Evolutionary conservation across 495 filamentous ascomycete genomes (phyloP), one percentile per base, ranked within the genome.

Genomic region (Podospora australis): DNA sequence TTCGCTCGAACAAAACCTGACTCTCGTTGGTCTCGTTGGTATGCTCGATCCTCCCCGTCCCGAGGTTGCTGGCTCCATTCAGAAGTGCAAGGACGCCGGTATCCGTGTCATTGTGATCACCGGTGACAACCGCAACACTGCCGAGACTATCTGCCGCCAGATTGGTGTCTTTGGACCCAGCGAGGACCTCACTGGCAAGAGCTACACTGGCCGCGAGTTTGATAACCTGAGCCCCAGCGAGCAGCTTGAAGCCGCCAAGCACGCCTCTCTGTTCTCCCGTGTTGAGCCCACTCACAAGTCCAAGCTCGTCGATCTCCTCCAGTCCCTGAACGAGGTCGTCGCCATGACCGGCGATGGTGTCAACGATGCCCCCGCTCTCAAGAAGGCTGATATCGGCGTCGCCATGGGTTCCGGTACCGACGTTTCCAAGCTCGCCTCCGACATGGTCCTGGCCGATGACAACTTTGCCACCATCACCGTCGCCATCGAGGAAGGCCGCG

Each of bases 261-360:
- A 71, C 23, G 94, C 90, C 2, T 91, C 84, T 32, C 74, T 99
- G 9, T 97, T 99, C 75, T 97, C 94, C n/a, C 82, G 94, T 43
- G 95, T 92, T 21, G 94, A 99, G 68, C 94, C 94, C 30, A 76
- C 73, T 22, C 94, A 99, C 75, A 99, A 99, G 75, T 91, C 86
- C 6, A 88, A 86, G 68, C 81, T 99, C 22, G 91, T 99, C 35
- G 94, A 99, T 68, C 82, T 97, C 23, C 84, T 99, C 48, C 94
- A 99, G 67, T 86, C 86, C 21, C 71, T 86, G 52, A 87, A 88
- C 52, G 88, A 97, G 64, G 94, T 99, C 22, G 94, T 99, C 50
- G 94, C 94, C 52, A 99, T 99, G 94, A 99, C 94, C 50, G 94
- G 94, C 56, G 94, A 99, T 64, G 94, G 94, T 63, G 94, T 99